Evolutionary conservation across 495 filamentous ascomycete species (phyloP), one percentile per base, ranked within the genome.

Genomic region (Cladorrhinum samala): DNA sequence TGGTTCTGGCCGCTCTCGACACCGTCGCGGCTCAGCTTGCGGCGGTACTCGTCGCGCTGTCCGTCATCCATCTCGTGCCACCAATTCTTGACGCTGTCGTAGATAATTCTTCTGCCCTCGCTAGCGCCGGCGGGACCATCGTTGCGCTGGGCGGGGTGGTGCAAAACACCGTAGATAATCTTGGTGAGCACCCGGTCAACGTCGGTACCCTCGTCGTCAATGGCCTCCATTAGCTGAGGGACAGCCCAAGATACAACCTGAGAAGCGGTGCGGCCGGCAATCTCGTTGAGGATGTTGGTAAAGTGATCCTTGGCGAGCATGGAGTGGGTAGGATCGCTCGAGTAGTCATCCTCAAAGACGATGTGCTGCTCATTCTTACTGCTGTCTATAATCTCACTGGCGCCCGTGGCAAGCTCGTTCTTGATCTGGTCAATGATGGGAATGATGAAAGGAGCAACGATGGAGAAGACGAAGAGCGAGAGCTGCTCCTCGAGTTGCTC

Each of bases 261-360:
- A 38, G 83, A 86, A 23, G 91, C 90, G 53, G 91, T 77, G 55
- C 84, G 86, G 25, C 91, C 91, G 14, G 89, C 91, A 20, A 89
- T 82, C 65, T 94, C 89, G 64, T 96, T 96, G 46, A 96, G 82
- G 18, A 90, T 76, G 60, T 90, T 89, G 42, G 84, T 84, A 66
- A 94, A 95, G 64, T 95, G 90, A 60, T 95, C 91, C 74, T 96
- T 96, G 40, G 87, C 88, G 17, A 96, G 79, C 91, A 95, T 96
- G n/a, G 86, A 91, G 67, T 96, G 91, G 9, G 91, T 96, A 7
- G 91, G 91, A 62, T 96, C 84, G 18, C 81, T 79, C 46, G 68
- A 85, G 36, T 72, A 41, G 56, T 91, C 83, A 57, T 96, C 83
- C n/a, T 85, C 61, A 68, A 94, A 96, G 23, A 96, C 89, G 49